Evolutionary conservation across 1,284 basidiomycete species (phyloP).

Genomic region (Calocybe gambosa): DNA sequence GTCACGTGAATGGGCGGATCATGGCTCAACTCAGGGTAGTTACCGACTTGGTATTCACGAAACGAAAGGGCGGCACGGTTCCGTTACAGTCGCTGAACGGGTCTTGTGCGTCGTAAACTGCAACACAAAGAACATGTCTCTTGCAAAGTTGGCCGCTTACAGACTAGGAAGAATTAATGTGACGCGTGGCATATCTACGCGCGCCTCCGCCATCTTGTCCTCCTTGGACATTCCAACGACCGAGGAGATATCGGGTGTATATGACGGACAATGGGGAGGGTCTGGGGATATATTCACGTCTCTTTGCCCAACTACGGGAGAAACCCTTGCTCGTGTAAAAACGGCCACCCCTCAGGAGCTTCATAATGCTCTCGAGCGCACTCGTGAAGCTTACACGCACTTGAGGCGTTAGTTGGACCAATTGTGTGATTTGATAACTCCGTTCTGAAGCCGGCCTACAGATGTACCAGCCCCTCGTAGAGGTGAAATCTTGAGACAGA

Average conservation of each 20-base stretch:
- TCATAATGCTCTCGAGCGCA: conserved; percentile 52
- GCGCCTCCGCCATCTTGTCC: conserved; percentile 59
- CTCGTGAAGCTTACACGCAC: conserved; percentile 63
- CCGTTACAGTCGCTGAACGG: conserved; percentile 1
- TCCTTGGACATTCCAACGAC: conserved; percentile 54
- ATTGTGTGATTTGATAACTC: conserved; percentile 1
- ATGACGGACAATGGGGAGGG: conserved; percentile 75
- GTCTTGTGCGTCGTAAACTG: conserved; percentile 4
- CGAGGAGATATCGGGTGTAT: conserved; percentile 61
- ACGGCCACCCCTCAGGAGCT: conserved; percentile 69
- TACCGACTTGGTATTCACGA: not conserved
- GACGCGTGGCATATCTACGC: conserved; percentile 45
- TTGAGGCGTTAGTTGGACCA: conserved; percentile 46
- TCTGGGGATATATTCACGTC: conserved; percentile 65
- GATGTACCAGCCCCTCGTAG: conserved; percentile 80
- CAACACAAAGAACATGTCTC: conserved; percentile 17
- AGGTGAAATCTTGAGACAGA: conserved; percentile 85
- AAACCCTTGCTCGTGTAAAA: conserved; percentile 62
- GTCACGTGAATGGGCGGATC: conserved; percentile 13
- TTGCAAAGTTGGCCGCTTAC: conserved; percentile 19
- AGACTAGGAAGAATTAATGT: conserved; percentile 14
- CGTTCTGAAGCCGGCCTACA: conserved; percentile 10
- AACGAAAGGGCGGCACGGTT: not conserved
- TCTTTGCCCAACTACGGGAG: conserved; percentile 72
- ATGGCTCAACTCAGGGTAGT: conserved; percentile 1